phyloP scores from a whole-genome alignment of 305 asterid species.

The Fraxinus albicans region DNA sequence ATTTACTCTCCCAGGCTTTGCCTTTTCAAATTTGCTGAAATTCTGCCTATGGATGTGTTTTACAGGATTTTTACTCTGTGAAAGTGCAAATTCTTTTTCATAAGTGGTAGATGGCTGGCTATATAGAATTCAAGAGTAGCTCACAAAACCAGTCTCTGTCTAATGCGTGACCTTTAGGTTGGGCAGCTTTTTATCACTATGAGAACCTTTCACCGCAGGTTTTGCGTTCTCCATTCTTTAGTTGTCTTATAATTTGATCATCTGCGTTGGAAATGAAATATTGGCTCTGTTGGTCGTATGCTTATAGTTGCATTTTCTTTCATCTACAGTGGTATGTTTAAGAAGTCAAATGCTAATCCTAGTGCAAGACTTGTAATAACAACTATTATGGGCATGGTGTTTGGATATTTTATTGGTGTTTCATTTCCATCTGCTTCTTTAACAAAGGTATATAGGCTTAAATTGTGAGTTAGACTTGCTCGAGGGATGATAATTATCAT shows the following conservation, averaged over 20 bases:
- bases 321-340: conserved; percentile 56
- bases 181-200: conserved; percentile 51
- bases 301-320: conserved; percentile 4
- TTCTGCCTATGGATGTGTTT: conserved; percentile 15
- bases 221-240: conserved; percentile 25
- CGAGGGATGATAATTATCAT: background rate
- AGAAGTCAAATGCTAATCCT: conserved; percentile 47
- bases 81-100: conserved; percentile 20
- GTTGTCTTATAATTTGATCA: background rate
- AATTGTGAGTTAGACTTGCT: background rate
- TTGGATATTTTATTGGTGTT: conserved; percentile 77
- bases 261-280: background rate
- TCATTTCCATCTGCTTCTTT: conserved; percentile 73
- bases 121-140: conserved; percentile 28
- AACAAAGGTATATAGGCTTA: conserved; percentile 47
- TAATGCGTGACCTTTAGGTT: conserved; percentile 46
- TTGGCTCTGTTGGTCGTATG: background rate
- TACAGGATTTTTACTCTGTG: conserved; percentile 30
- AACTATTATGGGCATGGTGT: conserved; percentile 69
- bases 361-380: conserved; percentile 59
- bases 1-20: background rate
- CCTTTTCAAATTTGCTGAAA: background rate
- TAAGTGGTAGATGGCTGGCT: conserved; percentile 32
- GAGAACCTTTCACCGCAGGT: conserved; percentile 88
- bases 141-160: conserved; percentile 50